phyloP scores from a whole-genome alignment of 768 basidiomycete species.

The Hysterangium stoloniferum region DNA sequence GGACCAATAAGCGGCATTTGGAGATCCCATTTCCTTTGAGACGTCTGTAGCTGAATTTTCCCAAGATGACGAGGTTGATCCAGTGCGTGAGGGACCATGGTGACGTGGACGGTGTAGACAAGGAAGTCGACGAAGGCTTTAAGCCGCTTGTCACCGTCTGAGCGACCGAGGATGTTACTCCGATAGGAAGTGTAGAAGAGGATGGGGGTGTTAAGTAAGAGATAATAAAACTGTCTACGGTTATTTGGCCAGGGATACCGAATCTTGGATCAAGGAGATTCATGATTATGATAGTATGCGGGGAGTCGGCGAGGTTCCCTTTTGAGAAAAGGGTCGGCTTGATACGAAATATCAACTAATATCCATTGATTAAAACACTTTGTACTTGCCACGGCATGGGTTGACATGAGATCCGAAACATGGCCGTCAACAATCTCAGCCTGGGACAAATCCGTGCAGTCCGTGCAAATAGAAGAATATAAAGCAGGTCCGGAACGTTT shows the following conservation, averaged over 20 bases:
- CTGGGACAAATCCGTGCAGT: not conserved
- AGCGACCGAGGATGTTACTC: not conserved
- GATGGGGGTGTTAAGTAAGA: not conserved
- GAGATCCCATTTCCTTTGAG: slow-evolving; percentile 64
- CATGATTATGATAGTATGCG: not conserved
- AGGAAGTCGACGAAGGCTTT: not conserved
- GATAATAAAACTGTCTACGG: not conserved
- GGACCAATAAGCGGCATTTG: not conserved
- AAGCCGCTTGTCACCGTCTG: too few species aligned
- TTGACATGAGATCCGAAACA: not conserved
- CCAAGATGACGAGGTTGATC: slow-evolving; percentile 57
- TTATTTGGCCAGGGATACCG: not conserved
- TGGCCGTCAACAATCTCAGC: not conserved
- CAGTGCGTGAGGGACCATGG: not conserved
- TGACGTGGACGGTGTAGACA: not conserved
- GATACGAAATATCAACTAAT: too few species aligned
- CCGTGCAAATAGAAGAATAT: not conserved
- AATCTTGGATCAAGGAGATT: slow-evolving; percentile 1
- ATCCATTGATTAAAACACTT: too few species aligned
- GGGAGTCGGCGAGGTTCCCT: not conserved
- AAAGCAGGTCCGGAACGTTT: not conserved
- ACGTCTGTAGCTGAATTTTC: slow-evolving; percentile 90
- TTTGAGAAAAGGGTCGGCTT: slow-evolving; percentile 3
- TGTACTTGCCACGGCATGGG: not conserved
- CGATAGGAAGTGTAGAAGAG: not conserved